Evolutionary conservation across 768 basidiomycete genomes (phyloP), one percentile per base, ranked within the genome.

Genomic region (Leccinum fibrillosum): DNA sequence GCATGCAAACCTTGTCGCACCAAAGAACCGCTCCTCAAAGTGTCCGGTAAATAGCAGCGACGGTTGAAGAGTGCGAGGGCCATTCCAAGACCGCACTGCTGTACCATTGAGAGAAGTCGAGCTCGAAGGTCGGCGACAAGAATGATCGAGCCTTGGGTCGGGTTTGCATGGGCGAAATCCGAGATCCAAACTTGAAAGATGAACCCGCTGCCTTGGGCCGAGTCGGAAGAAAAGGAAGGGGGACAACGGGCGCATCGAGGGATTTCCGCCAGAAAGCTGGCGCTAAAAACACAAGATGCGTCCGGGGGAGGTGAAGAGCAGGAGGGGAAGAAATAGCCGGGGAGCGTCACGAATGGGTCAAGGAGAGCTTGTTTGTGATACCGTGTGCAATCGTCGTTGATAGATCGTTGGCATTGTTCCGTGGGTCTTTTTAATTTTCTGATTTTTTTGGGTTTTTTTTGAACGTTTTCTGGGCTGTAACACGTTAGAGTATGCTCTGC

Each of bases 231-330:
- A 42, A 19, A 42, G n/a, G 9, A 5, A 12, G 19, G 49, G 59
- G 60, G 45, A 49, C 60, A n/a, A 62, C 50, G 45, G 26, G n/a
- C 28, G 11, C 60, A 57, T 53, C 51, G 13, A 42, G 11, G 30
- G 26, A 54, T 37, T 60, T 61, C 58, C 58, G 32, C 37, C 60
- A 49, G 51, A n/a, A 49, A 23, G 34, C 44, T 26, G 50, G 61
- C 51, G 30, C 13, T 53, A 49, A 57, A 53, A 52, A 17, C 47
- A 6, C 54, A 13, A 49, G 61, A 52, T 42, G 30, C 21, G 21
- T 35, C 47, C 51, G 47, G 60, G 60, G 51, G 39, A 52, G 34
- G 11, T 8, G 47, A 25, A 3, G 17, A 37, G 42, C 25, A 45
- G 7, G 4, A 4, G 13, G 48, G 39, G 2, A 4, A 35, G 2